Evolutionary conservation across 2,329 filamentous ascomycete species (phyloP).

Genomic region (Amphichorda felina): DNA sequence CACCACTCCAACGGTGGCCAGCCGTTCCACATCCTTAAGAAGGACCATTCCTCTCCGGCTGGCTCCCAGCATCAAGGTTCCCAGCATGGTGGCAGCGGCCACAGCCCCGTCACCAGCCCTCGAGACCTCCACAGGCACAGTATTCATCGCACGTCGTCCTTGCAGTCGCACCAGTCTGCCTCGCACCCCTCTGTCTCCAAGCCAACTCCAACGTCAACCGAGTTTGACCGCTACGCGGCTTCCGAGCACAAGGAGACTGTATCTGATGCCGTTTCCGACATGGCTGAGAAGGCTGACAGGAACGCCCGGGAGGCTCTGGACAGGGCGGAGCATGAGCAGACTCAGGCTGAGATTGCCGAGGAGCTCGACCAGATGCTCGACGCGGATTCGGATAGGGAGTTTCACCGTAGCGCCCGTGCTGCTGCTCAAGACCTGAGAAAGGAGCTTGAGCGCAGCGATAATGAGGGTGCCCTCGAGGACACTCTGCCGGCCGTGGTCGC

Average conservation of each 20-base stretch:
- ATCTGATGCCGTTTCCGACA: constrained; percentile 53
- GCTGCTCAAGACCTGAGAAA: constrained; percentile 37
- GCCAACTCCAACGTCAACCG: constrained; percentile 16
- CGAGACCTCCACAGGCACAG: constrained; percentile 26
- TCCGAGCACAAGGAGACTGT: constrained; percentile 57
- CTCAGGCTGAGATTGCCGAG: constrained; percentile 32
- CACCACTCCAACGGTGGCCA: constrained; percentile 14
- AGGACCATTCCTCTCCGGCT: constrained; percentile 27
- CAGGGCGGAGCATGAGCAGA: constrained; percentile 37
- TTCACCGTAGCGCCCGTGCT: constrained; percentile 33
- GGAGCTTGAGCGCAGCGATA: constrained; percentile 42
- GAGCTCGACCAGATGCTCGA: constrained; percentile 36
- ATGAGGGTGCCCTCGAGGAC: constrained; percentile 40
- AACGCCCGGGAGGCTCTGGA: constrained; percentile 55
- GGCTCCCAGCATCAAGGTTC: constrained; percentile 24
- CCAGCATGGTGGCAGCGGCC: constrained; percentile 25
- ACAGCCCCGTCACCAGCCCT: constrained; percentile 31
- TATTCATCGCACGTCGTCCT: constrained; percentile 21
- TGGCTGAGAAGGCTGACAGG: constrained; percentile 40
- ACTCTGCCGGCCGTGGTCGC: constrained; percentile 23
- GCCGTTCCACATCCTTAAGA: constrained; percentile 38
- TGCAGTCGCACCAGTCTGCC: constrained; percentile 13
- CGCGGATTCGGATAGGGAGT: constrained; percentile 40
- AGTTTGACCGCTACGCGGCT: constrained; percentile 14
- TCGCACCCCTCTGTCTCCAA: constrained; percentile 9